Base-by-base conservation (phyloP, 768 basidiomycete species). In the Trametes cinnabarina region DNA sequence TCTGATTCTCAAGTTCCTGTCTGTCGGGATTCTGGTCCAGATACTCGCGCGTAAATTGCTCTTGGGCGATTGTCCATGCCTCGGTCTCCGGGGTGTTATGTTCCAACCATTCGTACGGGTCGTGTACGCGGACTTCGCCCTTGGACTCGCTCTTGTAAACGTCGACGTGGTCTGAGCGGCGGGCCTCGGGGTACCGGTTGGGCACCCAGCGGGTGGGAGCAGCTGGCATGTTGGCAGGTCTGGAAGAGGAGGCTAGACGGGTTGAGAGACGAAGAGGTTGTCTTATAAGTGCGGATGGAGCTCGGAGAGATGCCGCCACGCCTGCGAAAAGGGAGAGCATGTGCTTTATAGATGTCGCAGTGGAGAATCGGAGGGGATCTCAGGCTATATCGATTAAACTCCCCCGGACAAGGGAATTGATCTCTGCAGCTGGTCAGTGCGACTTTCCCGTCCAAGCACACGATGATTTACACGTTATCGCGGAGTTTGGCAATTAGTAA, bases 41-140 rank as follows among this genome's bases (percentile, higher is more conserved):
- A 68, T 86, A 83, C 26, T 73, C 54, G 34, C 81, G 78, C 15
- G 86, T 87, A 63, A 80, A 85, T 9, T 66, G 67, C 53, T 82
- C 83, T 67, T 90, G 88, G 8, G 75, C 78, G 23, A 79, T 74
- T 2, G 77, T 84, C 87, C 88, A 90, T 37, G 74, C 67, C 47
- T 86, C 79, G 0, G 85, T 88, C 69, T 92, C 88, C 17, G 79
- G 72, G 25, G 79, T 77, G 62, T 84, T 70, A 26, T 81, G 73
- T 59, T 91, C 88, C 20, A 93, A 76, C 88, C 90, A 92, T 42
- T 80, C 73, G 73, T 90, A 90, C 6, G 90, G 88, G 70, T 91
- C 86, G 4, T 76, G 71, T 0, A 93, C 84, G 37, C 72, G 73
- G 39, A 91, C 85, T 51, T 83, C 66, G 22, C 86, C 88, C n/a